These are phyloP conservation scores for Leptomonas pyrrhocoris DNA, from an alignment of 208 protist genomes.

Conservation along the genomic window DNA sequence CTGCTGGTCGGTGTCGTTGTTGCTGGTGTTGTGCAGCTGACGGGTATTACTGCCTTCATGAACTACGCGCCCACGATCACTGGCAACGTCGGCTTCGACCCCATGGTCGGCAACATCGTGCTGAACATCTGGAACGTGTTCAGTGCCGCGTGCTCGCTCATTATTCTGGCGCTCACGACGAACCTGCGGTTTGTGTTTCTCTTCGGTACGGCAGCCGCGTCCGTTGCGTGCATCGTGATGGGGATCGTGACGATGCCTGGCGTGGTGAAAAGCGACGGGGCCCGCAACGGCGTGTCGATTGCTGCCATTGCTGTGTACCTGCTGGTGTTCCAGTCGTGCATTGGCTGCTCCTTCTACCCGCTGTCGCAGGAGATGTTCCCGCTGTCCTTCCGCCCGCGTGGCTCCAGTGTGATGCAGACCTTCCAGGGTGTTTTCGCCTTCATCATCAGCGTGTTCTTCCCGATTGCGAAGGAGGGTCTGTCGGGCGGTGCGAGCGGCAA, in stretches of 20 bases:
- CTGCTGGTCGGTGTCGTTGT: constrained; percentile 52
- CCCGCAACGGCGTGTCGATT: constrained; percentile 69
- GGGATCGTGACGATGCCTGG: constrained; percentile 74
- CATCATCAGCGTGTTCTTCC: constrained; percentile 85
- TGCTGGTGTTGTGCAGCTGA: constrained; percentile 72
- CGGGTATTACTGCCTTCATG: constrained; percentile 85
- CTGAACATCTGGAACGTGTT: constrained; percentile 87
- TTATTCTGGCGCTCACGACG: constrained; percentile 57
- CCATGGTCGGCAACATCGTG: constrained; percentile 71
- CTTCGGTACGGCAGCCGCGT: constrained; percentile 48
- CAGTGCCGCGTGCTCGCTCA: constrained; percentile 62
- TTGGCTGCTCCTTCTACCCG: constrained; percentile 80
- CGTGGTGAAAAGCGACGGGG: constrained; percentile 40
- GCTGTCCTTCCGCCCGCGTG: constrained; percentile 64
- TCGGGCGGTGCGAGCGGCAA: constrained; percentile 75
- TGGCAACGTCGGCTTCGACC: constrained; percentile 52
- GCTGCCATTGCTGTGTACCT: constrained; percentile 81
- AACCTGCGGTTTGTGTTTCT: constrained; percentile 77
- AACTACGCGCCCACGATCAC: constrained; percentile 86
- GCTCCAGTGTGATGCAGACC: constrained; percentile 61
- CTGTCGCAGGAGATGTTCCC: constrained; percentile 85
- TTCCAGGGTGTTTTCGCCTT: constrained; percentile 83
- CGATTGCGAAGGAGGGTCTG: constrained; percentile 67
- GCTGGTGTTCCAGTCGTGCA: constrained; percentile 68
- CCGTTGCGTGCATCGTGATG: constrained; percentile 60